phyloP scores from a whole-genome alignment of 2,329 filamentous ascomycete species.

The Trematosphaeria pertusa region DNA sequence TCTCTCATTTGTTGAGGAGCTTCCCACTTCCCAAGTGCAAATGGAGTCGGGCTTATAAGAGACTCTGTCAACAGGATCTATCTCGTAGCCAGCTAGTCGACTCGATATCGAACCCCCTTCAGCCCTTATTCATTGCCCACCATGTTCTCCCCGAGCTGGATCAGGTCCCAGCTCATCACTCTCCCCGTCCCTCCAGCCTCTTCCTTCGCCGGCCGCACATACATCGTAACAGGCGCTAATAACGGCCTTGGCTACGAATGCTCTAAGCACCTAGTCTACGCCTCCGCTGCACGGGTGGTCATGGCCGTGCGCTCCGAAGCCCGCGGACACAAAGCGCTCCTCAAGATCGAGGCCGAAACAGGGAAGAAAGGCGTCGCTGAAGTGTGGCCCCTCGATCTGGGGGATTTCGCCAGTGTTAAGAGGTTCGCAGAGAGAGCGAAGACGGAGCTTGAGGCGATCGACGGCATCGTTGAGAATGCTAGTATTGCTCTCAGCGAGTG shows the following conservation, averaged over 20 bases:
- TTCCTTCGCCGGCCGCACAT: too few species aligned
- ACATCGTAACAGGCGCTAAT: slow-evolving; percentile 57
- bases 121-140: too few species aligned
- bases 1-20: too few species aligned
- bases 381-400: slow-evolving; percentile 54
- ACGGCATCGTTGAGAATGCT: slow-evolving; percentile 45
- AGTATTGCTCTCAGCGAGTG: slow-evolving; percentile 31
- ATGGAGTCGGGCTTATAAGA: too few species aligned
- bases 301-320: slow-evolving; percentile 49
- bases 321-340: slow-evolving; percentile 50
- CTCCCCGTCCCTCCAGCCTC: too few species aligned
- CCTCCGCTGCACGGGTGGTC: slow-evolving; percentile 48
- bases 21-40: too few species aligned
- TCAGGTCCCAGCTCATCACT: too few species aligned
- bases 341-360: slow-evolving; percentile 46
- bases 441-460: slow-evolving; percentile 33
- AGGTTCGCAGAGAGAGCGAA: slow-evolving; percentile 33
- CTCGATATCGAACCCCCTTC: too few species aligned
- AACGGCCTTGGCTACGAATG: slow-evolving; percentile 41
- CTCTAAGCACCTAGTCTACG: slow-evolving; percentile 47
- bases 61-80: too few species aligned
- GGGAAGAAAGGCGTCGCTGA: slow-evolving; percentile 42
- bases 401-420: slow-evolving; percentile 46
- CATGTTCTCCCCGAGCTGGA: too few species aligned
- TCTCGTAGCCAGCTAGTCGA: too few species aligned